Conservation (phyloP, 2,329 filamentous ascomycete species). For the Ophiostoma populinum region DNA sequence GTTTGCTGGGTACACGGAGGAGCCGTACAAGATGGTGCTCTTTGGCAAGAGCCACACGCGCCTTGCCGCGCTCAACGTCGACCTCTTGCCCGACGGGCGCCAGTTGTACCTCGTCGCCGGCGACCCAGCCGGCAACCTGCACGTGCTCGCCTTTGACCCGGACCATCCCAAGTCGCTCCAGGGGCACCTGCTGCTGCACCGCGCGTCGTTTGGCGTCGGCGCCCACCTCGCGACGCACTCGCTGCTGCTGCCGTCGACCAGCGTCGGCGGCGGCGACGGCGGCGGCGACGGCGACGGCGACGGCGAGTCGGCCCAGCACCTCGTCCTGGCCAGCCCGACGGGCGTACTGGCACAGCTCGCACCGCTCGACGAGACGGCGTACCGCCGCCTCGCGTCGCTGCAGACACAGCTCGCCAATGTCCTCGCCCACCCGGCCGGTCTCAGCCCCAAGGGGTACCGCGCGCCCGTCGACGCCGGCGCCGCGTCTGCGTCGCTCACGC, state of each 20-base stretch:
- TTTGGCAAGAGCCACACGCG: slow-evolving; percentile 73
- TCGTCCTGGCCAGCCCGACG: slow-evolving; percentile 23
- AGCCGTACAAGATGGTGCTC: slow-evolving; percentile 87
- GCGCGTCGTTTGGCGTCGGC: slow-evolving; percentile 74
- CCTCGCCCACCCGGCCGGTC: slow-evolving; percentile 57
- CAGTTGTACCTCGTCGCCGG: slow-evolving; percentile 68
- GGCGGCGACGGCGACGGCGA: background rate
- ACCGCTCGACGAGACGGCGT: slow-evolving; percentile 60
- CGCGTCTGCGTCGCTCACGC: slow-evolving; percentile 18
- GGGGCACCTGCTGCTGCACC: slow-evolving; percentile 71
- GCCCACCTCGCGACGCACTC: slow-evolving; percentile 59
- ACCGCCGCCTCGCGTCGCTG: slow-evolving; percentile 68
- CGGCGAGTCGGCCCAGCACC: slow-evolving; percentile 15
- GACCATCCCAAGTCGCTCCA: slow-evolving; percentile 92
- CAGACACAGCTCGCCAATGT: slow-evolving; percentile 63
- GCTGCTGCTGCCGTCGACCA: slow-evolving; percentile 54
- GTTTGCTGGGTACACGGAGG: slow-evolving; percentile 93
- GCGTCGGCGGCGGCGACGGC: background rate
- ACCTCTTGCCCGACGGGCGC: slow-evolving; percentile 75
- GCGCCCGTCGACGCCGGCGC: slow-evolving; percentile 25
- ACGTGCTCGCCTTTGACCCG: slow-evolving; percentile 85
- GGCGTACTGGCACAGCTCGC: slow-evolving; percentile 64
- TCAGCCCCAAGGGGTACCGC: slow-evolving; percentile 72
- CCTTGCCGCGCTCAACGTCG: slow-evolving; percentile 63
- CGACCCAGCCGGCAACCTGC: slow-evolving; percentile 72